These are phyloP conservation scores for Aspergillus uvarum DNA, from an alignment of 2,329 filamentous ascomycete genomes.

Conservation along the genomic window DNA sequence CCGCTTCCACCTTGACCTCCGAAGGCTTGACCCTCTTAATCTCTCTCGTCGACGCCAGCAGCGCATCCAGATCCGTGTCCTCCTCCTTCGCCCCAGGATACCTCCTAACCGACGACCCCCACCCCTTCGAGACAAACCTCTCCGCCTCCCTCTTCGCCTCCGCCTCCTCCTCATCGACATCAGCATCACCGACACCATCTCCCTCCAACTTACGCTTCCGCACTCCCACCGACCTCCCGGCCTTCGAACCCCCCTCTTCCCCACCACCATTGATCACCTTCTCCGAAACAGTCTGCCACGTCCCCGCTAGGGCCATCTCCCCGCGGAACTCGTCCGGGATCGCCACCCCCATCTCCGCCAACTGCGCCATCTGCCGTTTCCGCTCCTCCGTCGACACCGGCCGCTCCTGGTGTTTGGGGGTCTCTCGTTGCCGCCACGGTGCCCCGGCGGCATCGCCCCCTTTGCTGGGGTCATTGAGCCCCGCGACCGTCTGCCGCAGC, in stretches of 20 bases:
- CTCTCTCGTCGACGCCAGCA: conserved; percentile 43
- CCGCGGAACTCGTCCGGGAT: conserved; percentile 75
- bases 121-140: conserved; percentile 40
- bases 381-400: conserved; percentile 63
- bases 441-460: conserved; percentile 21
- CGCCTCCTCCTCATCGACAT: conserved; percentile 44
- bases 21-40: conserved; percentile 36
- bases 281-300: conserved; percentile 73
- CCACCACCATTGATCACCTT: conserved; percentile 29
- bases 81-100: conserved; percentile 41
- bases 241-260: conserved; percentile 39
- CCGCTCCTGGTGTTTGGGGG: conserved; percentile 27
- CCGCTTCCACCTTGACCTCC: neutral
- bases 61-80: conserved; percentile 44
- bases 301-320: conserved; percentile 83
- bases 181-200: conserved; percentile 16
- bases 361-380: conserved; percentile 80
- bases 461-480: conserved; percentile 25
- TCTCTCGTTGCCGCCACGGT: conserved; percentile 28
- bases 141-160: conserved; percentile 34
- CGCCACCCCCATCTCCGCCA: conserved; percentile 81
- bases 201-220: conserved; percentile 45
- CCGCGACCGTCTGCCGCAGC: conserved; percentile 72
- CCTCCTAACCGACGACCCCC: conserved; percentile 43
- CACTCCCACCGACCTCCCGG: conserved; percentile 46